These are phyloP conservation scores for Alopecurus myosuroides DNA, from an alignment of 176 grass and related monocot genomes.

Conservation along the genomic window DNA sequence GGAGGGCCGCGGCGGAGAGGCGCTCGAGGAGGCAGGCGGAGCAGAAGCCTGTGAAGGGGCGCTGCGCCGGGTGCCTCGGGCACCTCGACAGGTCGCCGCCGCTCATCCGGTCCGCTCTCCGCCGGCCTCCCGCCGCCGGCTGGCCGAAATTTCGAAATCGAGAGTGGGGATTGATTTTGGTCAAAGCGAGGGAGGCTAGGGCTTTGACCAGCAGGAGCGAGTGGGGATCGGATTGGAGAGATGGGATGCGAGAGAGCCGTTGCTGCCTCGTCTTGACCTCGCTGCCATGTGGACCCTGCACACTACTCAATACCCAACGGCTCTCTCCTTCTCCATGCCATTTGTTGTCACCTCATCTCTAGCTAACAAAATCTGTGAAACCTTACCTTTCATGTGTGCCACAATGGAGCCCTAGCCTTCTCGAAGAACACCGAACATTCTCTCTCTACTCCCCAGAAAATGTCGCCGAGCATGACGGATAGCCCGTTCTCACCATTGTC, in stretches of 20 bases:
- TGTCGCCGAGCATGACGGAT: too few species aligned
- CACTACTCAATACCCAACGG: neutral
- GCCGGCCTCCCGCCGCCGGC: neutral
- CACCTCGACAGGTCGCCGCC: slow-evolving; percentile 21
- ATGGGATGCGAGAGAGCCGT: neutral
- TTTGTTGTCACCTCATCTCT: too few species aligned
- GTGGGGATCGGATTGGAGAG: neutral
- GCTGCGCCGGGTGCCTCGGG: slow-evolving; percentile 42
- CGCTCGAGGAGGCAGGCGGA: slow-evolving; percentile 62
- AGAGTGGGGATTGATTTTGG: neutral
- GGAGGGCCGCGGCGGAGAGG: slow-evolving; percentile 26
- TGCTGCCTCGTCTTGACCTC: neutral
- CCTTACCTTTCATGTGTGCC: too few species aligned
- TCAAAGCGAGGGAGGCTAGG: neutral
- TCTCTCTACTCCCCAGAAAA: too few species aligned
- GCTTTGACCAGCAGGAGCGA: neutral
- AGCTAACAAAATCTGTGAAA: too few species aligned
- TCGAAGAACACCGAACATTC: too few species aligned
- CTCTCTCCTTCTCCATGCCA: neutral
- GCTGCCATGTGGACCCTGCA: neutral
- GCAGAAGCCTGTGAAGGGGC: slow-evolving; percentile 60
- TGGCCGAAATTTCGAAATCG: neutral
- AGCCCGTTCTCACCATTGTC: too few species aligned
- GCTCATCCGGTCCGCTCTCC: neutral
- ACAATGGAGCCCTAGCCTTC: too few species aligned